phyloP scores from a whole-genome alignment of 805 yeast genomes.

The Saturnispora serradocipensis region DNA sequence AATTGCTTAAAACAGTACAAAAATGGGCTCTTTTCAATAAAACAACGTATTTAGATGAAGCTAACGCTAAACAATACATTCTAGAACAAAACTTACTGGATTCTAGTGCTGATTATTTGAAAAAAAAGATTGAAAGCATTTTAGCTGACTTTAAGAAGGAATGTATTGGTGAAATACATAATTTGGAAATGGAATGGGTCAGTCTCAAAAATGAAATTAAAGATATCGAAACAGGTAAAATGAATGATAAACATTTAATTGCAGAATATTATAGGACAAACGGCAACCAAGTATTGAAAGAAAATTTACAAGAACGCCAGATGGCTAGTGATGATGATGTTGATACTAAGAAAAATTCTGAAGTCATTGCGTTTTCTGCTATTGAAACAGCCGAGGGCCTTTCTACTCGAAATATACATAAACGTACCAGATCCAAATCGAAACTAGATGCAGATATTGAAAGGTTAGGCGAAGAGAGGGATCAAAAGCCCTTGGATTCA shows the following conservation, averaged over 20 bases:
- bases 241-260: conserved; percentile 28
- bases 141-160: conserved; percentile 21
- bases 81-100: conserved; percentile 4
- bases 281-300: no score
- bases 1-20: not conserved
- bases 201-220: conserved; percentile 31
- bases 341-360: conserved; percentile 2
- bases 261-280: conserved; percentile 19
- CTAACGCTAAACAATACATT: not conserved
- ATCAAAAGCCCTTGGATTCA: conserved; percentile 1
- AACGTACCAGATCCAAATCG: conserved; percentile 3
- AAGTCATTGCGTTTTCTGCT: not conserved
- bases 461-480: conserved; percentile 7
- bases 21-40: not conserved
- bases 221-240: conserved; percentile 32
- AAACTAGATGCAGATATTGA: not conserved
- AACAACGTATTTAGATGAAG: not conserved
- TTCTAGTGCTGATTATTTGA: not conserved
- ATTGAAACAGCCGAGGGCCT: not conserved
- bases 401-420: conserved; percentile 1
- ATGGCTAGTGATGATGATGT: conserved; percentile 1
- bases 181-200: conserved; percentile 31
- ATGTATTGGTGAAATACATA: conserved; percentile 28
- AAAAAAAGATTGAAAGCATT: not conserved
- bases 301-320: not conserved